Evolutionary conservation across 1,284 basidiomycete genomes (phyloP).

Genomic region (Ceratobasidium theobromae): DNA sequence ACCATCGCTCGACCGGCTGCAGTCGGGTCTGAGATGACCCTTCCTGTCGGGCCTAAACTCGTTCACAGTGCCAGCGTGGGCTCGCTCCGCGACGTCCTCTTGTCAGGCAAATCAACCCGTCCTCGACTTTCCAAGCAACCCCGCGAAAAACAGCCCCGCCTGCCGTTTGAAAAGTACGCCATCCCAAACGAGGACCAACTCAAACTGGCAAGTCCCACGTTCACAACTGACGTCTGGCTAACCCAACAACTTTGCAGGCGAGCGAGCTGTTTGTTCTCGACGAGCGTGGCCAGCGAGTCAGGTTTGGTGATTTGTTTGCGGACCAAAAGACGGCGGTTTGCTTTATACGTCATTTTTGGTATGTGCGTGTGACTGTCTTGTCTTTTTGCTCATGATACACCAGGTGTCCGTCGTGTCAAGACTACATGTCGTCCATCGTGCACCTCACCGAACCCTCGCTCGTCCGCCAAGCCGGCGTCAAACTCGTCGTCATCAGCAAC

Average conservation of each 20-base stretch:
- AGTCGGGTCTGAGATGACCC: not conserved
- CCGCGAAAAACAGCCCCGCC: not conserved
- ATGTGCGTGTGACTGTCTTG: slow-evolving; percentile 1
- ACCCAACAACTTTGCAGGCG: slow-evolving; percentile 45
- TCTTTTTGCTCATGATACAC: slow-evolving; percentile 30
- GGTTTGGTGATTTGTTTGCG: slow-evolving; percentile 73
- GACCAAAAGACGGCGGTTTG: slow-evolving; percentile 65
- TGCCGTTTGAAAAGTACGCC: slow-evolving; percentile 15
- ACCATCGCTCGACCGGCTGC: not conserved
- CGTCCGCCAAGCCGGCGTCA: slow-evolving; percentile 56
- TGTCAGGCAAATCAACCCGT: not conserved
- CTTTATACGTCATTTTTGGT: slow-evolving; percentile 54
- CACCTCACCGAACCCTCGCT: slow-evolving; percentile 54
- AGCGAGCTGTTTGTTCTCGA: slow-evolving; percentile 63
- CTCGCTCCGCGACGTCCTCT: not conserved
- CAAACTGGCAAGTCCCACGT: slow-evolving; percentile 1
- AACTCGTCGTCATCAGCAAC: slow-evolving; percentile 75
- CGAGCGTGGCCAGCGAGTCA: slow-evolving; percentile 63
- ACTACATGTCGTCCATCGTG: slow-evolving; percentile 75
- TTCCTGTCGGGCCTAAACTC: not conserved
- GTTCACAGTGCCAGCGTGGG: slow-evolving; percentile 4
- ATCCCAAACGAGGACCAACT: slow-evolving; percentile 5
- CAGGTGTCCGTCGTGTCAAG: slow-evolving; percentile 77
- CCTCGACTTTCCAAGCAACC: not conserved
- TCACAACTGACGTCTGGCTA: not conserved